Evolutionary conservation across 495 filamentous ascomycete genomes (phyloP), one percentile per base, ranked within the genome.

Genomic region (Tetracladium marchalianum): DNA sequence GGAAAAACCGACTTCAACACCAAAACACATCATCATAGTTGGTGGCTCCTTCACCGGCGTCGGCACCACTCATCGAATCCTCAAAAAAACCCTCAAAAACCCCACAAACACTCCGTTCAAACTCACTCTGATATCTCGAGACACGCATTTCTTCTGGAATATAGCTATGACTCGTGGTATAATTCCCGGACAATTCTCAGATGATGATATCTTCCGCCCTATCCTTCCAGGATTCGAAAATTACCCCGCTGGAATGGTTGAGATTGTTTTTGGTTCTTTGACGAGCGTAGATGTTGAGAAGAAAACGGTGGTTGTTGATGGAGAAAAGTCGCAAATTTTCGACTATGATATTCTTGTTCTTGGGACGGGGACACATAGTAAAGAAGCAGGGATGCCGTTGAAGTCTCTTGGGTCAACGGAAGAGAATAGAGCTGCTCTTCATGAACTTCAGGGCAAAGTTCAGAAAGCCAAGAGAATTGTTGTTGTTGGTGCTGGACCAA

Each of bases 401-500:
- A 81, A 80, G 51, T 55, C 50, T 15, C 41, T 67, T 16, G 62
- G 56, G n/a, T 47, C 59, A 5, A 62, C 61, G 12, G 66, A 72
- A 41, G 61, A 66, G 34, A 70, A 70, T 15, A 60, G 67, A 34
- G 41, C 63, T 7, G 41, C 58, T 6, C 61, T 80, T 37, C 54
- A 69, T 37, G 50, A 56, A 3, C 69, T 74, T 34, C 72, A 73
- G 35, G 46, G 65, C 6, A 31, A 52, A 12, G 70, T 85, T 43
- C 49, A 64, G 4, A 51, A 36, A 1, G 81, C 82, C 9, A 70
- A 73, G 35, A 71, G 62, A 17, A 77, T 88, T 44, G 71, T 81
- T 8, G 63, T 85, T 31, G 78, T 68, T 12, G 86, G 86, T 33
- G 85, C 68, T 1, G 86, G 86, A 0, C 65, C 77, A 4, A 76